Base-by-base conservation (phyloP, 2,329 filamentous ascomycete species). In the Penicillium sp. region DNA sequence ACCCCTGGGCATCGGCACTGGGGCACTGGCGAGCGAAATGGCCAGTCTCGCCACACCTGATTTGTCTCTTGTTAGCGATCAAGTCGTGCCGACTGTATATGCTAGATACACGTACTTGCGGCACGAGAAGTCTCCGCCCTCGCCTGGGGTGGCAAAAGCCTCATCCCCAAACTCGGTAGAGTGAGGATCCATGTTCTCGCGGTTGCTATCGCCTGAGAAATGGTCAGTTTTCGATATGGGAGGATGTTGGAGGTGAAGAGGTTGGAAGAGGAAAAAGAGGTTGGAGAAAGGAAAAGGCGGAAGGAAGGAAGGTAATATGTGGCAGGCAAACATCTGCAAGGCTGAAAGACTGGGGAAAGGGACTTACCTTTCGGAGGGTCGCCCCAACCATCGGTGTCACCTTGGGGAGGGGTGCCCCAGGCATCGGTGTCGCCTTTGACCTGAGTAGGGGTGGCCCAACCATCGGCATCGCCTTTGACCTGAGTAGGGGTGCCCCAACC, bases 11-110 rank as follows among this genome's bases (percentile, higher is more conserved):
- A 37, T 53, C 69, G 62, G 28, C 66, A 62, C 80, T 76, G 3
- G 80, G 75, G 59, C 81, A 83, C 17, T 82, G 78, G 19, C 77
- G 76, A 38, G 75, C 73, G 59, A 78, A 79, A 63, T 80, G 78
- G 35, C 72, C 75, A 53, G 70, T 62, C 17, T 68, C 65, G 58
- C 77, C 76, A 61, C 77, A 80, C 60, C 76, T 78, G 35, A 47
- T 15, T n/a, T 19, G 8, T 54, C 26, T 49, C n/a, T 13, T 60
- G 38, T 70, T 58, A 70, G 61, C 53, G 55, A 37, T 13, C 19
- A 8, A 17, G 24, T 49, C 13, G 17, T 4, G 4, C 2, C 12
- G 40, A 22, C 44, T 17, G 19, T 13, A 19, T 8, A 12, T 33
- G 6, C 22, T 10, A 44, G 28, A 26, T 28, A 44, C 4, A 73